These are phyloP conservation scores for Chrysopogon serrulatus DNA, from an alignment of 176 grass and related monocot genomes.

Conservation along the genomic window DNA sequence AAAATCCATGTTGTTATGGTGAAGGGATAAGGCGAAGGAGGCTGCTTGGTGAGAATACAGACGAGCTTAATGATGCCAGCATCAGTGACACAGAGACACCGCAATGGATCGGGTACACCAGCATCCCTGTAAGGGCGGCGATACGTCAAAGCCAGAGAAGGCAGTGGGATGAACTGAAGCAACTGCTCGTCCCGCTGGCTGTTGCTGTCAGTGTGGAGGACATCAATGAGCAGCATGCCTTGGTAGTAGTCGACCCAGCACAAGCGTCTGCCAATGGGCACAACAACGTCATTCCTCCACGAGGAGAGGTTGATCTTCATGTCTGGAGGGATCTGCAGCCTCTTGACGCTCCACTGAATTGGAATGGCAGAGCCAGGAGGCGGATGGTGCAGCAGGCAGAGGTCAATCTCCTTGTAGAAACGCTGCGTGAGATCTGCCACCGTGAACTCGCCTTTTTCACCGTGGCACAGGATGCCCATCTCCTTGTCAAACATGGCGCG, in stretches of 20 bases:
- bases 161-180: too few species aligned
- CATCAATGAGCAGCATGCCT: not conserved
- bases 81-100: too few species aligned
- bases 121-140: too few species aligned
- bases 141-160: too few species aligned
- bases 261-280: not conserved
- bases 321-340: not conserved
- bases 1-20: too few species aligned
- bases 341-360: not conserved
- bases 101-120: too few species aligned
- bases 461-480: conserved; percentile 1
- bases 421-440: not conserved
- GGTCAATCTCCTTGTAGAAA: not conserved
- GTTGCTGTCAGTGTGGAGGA: too few species aligned
- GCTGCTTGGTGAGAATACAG: too few species aligned
- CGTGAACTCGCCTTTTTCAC: not conserved
- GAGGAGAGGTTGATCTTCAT: not conserved
- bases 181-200: too few species aligned
- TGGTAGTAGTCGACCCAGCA: conserved; percentile 30
- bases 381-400: not conserved
- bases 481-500: not conserved
- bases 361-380: not conserved
- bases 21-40: too few species aligned
- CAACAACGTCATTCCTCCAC: not conserved
- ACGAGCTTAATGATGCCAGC: too few species aligned